These are phyloP conservation scores for Hymenoscyphus infarciens DNA, from an alignment of 2,329 filamentous ascomycete genomes.

Conservation along the genomic window DNA sequence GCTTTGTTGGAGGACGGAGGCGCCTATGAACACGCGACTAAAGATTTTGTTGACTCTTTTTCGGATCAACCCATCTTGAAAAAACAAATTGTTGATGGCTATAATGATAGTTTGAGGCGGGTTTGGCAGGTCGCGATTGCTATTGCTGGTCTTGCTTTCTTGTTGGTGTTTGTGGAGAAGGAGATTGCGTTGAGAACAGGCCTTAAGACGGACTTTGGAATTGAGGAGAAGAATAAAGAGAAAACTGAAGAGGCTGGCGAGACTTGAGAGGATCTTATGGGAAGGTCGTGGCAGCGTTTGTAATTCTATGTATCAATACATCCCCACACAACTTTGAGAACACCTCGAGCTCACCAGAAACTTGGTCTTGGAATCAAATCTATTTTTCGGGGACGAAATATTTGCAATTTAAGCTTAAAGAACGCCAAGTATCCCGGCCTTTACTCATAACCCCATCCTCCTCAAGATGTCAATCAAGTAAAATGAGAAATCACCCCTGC, in stretches of 20 bases:
- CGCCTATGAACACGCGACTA: neutral
- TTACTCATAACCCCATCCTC: neutral
- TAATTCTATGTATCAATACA: too few species aligned
- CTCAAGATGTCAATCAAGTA: conserved; percentile 17
- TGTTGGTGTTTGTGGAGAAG: neutral
- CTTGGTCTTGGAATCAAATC: too few species aligned
- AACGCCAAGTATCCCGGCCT: too few species aligned
- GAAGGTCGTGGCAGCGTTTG: neutral
- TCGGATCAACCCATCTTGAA: neutral
- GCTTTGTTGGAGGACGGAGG: neutral
- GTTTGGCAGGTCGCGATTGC: neutral
- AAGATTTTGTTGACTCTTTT: neutral
- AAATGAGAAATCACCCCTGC: neutral
- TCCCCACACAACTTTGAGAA: too few species aligned
- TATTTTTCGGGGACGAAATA: too few species aligned
- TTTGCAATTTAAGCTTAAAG: too few species aligned
- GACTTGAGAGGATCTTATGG: neutral
- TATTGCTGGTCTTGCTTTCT: neutral
- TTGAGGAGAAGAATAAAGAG: neutral
- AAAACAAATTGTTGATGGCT: neutral
- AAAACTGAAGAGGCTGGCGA: neutral
- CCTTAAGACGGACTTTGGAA: neutral
- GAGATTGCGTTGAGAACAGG: neutral
- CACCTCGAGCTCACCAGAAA: too few species aligned
- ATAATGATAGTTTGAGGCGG: neutral